Conservation (phyloP, 441 rosid genomes). For the Geranium incanum region DNA sequence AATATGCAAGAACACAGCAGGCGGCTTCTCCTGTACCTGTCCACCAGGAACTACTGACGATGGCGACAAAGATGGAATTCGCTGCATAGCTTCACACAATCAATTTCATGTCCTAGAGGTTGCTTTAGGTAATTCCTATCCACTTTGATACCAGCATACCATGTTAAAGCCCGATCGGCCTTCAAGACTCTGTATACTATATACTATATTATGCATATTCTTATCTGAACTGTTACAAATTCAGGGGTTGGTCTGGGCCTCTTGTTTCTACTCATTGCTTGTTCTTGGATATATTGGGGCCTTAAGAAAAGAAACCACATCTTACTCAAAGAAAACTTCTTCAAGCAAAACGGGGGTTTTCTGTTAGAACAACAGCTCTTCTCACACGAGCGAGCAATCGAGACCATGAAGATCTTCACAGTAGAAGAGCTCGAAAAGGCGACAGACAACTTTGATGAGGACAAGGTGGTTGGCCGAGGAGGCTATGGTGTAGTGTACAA, state of each 20-base stretch:
- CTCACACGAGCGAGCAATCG: not conserved
- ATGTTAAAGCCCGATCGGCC: no score
- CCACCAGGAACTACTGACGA: slow-evolving; percentile 9
- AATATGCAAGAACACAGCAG: slow-evolving; percentile 6
- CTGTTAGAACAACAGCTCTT: slow-evolving; percentile 19
- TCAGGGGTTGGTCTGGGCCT: not conserved
- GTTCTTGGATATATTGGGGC: not conserved
- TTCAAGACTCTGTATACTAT: no score
- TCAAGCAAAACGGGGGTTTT: slow-evolving; percentile 19
- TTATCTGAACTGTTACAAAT: no score
- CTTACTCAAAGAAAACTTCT: slow-evolving; percentile 15
- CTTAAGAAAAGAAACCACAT: not conserved
- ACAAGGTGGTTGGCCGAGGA: slow-evolving; percentile 21
- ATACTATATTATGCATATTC: no score
- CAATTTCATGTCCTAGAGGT: not conserved
- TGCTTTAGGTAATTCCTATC: not conserved
- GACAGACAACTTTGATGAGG: slow-evolving; percentile 19
- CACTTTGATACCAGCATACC: not conserved
- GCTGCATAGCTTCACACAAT: not conserved
- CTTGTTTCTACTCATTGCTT: not conserved
- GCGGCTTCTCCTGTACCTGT: slow-evolving; percentile 15
- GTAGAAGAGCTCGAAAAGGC: slow-evolving; percentile 23
- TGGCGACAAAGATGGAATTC: not conserved
- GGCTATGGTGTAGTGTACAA: slow-evolving; percentile 19
- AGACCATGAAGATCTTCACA: slow-evolving; percentile 19